Conservation (phyloP, 805 yeast species). For the Ogataea naganishii region DNA sequence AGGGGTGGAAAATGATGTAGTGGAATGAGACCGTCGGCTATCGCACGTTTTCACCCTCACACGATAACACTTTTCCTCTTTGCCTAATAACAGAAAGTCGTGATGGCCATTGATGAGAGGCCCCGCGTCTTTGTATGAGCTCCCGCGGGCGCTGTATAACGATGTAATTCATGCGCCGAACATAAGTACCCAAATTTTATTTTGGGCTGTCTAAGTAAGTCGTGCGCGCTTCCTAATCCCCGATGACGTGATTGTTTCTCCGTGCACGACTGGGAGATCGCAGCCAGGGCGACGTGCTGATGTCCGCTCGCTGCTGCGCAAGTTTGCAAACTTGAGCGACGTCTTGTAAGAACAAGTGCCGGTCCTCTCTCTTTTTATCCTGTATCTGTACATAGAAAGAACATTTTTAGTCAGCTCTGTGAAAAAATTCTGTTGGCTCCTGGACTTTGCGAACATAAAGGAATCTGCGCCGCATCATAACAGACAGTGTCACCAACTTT, state of each 20-base stretch:
- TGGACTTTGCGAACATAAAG: background rate
- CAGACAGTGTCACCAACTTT: background rate
- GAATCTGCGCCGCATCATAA: background rate
- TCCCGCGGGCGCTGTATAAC: too few species aligned
- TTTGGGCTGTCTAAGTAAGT: too few species aligned
- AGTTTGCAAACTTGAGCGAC: too few species aligned
- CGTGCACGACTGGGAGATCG: too few species aligned
- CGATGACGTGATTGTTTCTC: too few species aligned
- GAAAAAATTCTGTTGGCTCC: background rate
- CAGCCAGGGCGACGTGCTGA: too few species aligned
- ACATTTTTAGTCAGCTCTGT: background rate
- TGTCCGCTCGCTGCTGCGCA: too few species aligned
- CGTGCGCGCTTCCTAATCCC: too few species aligned
- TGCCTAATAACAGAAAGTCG: background rate
- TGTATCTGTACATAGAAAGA: background rate
- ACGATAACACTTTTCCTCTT: background rate
- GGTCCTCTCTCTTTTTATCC: background rate
- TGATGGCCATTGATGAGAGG: too few species aligned
- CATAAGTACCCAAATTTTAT: too few species aligned
- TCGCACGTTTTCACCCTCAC: background rate
- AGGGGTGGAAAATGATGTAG: conserved; percentile 5
- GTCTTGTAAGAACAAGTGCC: background rate
- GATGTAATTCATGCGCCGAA: too few species aligned
- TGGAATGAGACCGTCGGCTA: background rate
- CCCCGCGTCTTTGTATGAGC: too few species aligned